Base-by-base conservation (phyloP, 225 moss, liverwort and hornwort species). In the Sphagnum tenellum region DNA sequence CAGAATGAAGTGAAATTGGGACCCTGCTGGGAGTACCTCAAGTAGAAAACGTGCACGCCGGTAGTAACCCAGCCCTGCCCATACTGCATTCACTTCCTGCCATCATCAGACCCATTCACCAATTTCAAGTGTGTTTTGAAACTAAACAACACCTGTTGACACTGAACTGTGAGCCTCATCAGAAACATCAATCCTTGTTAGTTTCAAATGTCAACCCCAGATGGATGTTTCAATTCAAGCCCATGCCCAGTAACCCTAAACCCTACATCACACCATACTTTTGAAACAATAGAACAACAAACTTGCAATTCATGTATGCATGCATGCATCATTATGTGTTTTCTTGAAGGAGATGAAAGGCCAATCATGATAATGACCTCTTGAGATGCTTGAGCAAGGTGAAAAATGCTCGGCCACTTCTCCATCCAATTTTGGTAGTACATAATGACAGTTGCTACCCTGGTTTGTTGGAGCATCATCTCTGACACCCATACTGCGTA, bases 401-500 rank as follows among this genome's bases (percentile, higher is more conserved):
- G 72, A 71, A 81, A 80, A n/a, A 93, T 69, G 29, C 83, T 82
- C 5, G 98, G 93, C 98, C 98, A 93, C 7, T 60, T 80, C 62
- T 73, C 73, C 90, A 98, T 98, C 98, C 98, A 98, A 52, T 80
- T 85, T 61, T 84, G 73, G 65, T 93, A 98, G 63, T 93, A 98
- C 45, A 72, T 77, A 72, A 93, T 81, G 54, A 98, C 98, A 61
- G 93, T 90, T 53, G 82, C 89, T 51, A 98, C 98, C 52, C 83
- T 80, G 4, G 98, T 98, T 81, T 98, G 98, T 80, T 93, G 98
- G 64, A 98, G 77, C 98, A 98, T 98, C 70, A 98, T 76, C 78
- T 98, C 98, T 56, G 98, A 98, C 63, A 98, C 86, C 98, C 98
- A 98, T 44, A 98, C 98, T 63, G 89, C 93, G 74, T 98, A 98